Percentiles rank a stretch among this genome's conserved stretches.
These are phyloP conservation scores for Mycothermus thermophilus DNA, from an alignment of 495 filamentous ascomycete genomes.

Conservation along the genomic window DNA sequence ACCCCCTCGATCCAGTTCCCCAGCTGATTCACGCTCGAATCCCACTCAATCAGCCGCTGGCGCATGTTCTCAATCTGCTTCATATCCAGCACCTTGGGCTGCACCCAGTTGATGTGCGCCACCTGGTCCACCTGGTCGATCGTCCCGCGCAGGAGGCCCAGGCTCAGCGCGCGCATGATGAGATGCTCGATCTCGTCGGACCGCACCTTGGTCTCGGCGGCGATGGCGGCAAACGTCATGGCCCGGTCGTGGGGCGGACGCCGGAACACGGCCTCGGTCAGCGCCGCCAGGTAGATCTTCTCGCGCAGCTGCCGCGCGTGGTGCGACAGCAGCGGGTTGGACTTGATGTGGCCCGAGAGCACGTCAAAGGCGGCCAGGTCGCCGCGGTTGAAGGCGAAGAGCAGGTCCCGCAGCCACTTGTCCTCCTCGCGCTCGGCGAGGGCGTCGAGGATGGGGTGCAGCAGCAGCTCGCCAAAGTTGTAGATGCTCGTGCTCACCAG, in stretches of 20 bases:
- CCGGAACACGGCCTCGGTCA: conserved; percentile 94
- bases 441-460: conserved; percentile 89
- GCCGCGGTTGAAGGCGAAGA: conserved; percentile 95
- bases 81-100: conserved; percentile 94
- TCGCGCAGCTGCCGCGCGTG: conserved; percentile 77
- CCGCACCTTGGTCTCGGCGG: conserved; percentile 81
- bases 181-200: conserved; percentile 89
- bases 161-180: conserved; percentile 93
- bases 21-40: conserved; percentile 82
- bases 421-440: conserved; percentile 45
- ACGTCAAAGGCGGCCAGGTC: conserved; percentile 78
- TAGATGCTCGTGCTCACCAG: conserved; percentile 90
- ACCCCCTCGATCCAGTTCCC: conserved; percentile 89
- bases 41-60: conserved; percentile 78
- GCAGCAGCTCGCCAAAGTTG: conserved; percentile 97
- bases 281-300: conserved; percentile 91
- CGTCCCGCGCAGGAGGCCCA: conserved; percentile 77
- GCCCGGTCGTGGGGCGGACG: conserved; percentile 89
- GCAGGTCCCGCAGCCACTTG: conserved; percentile 77
- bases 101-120: conserved; percentile 94
- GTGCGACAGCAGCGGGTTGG: conserved; percentile 62
- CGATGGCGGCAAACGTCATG: conserved; percentile 79
- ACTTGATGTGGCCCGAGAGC: conserved; percentile 59
- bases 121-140: conserved; percentile 95
- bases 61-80: conserved; percentile 93